Percentiles rank a stretch among this genome's conserved stretches.
phyloP scores from a whole-genome alignment of 148 eudicot species.

The Amaranthus cruentus region DNA sequence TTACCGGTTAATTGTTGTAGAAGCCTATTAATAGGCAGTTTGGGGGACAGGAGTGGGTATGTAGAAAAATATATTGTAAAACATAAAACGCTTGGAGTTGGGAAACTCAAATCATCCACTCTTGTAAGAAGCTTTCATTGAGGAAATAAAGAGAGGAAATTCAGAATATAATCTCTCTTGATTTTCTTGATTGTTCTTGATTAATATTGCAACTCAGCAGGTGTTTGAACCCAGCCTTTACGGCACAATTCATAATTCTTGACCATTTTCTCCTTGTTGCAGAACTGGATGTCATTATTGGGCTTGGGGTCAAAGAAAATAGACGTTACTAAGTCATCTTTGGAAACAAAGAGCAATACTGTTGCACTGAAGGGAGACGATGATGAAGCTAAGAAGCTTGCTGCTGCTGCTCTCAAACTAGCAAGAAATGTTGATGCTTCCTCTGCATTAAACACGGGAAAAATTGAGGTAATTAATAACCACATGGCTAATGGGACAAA shows the following conservation, averaged over 20 bases:
- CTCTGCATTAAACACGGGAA: slow-evolving; percentile 53
- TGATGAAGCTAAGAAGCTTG: slow-evolving; percentile 76
- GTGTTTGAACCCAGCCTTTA: too few species aligned
- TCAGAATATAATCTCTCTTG: too few species aligned
- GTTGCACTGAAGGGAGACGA: slow-evolving; percentile 40
- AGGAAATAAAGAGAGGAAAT: too few species aligned
- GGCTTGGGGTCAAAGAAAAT: slow-evolving; percentile 56
- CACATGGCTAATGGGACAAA: not conserved
- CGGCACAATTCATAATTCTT: not conserved
- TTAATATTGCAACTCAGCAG: too few species aligned
- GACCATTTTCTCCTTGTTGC: slow-evolving; percentile 9
- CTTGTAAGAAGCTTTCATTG: too few species aligned
- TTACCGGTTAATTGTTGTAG: too few species aligned
- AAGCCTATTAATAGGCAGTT: too few species aligned
- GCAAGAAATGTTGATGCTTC: slow-evolving; percentile 64
- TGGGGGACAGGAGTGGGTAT: too few species aligned
- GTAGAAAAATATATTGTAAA: too few species aligned
- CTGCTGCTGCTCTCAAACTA: slow-evolving; percentile 85
- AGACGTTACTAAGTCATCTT: slow-evolving; percentile 23
- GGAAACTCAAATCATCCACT: too few species aligned
- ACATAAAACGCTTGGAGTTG: too few species aligned
- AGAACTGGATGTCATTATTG: slow-evolving; percentile 78
- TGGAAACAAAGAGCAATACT: slow-evolving; percentile 23
- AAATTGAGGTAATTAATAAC: slow-evolving; percentile 57
- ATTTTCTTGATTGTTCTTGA: too few species aligned